Evolutionary conservation across 352 stramenopile species (phyloP), one percentile per base, ranked within the genome.

Genomic region (Pythium rishiriense): DNA sequence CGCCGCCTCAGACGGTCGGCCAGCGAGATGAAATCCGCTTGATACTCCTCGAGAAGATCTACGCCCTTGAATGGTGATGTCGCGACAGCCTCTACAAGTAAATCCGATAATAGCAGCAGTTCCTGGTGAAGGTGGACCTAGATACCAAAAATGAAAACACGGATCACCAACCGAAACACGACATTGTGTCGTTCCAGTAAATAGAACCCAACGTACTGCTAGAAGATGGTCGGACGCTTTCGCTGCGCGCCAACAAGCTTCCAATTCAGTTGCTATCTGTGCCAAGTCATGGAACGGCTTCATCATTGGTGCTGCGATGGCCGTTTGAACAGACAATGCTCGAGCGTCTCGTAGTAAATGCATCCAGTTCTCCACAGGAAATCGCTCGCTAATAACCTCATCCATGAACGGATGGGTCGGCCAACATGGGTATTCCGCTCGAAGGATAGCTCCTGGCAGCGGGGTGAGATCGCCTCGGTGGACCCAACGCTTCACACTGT

Each of bases 11-110:
- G 57, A 6, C 71, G 45, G 8, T 63, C 54, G 10, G 39, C 68
- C 4, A 89, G 61, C 12, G 66, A 14, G 2, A 2, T 22, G 1
- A 83, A 59, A 12, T 77, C 64, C 14, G 29, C 22, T n/a, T 43
- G n/a, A 24, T 64, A 48, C 10, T 68, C 50, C 14, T 57, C 51
- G 14, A 69, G 76, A 2, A 52, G 22, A 17, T 10, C 49, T 8
- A 24, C 33, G 25, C 62, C 45, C 41, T 74, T 67, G 48, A 85
- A 86, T 11, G 78, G 76, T 24, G 70, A 83, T 21, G 62, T 78
- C 1, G 70, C 75, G 5, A 86, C n/a, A 1, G 76, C 72, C 10
- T 89, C 76, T 12, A 85, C 69, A 19, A 82, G 79, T 4, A 80
- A 41, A 37, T 87, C 78, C 39, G 75, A 66, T 4, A 78, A 70